Percentiles rank a stretch among this genome's conserved stretches.
These are phyloP conservation scores for Pogostemon cablin DNA, from an alignment of 257 asterid genomes.

Conservation along the genomic window DNA sequence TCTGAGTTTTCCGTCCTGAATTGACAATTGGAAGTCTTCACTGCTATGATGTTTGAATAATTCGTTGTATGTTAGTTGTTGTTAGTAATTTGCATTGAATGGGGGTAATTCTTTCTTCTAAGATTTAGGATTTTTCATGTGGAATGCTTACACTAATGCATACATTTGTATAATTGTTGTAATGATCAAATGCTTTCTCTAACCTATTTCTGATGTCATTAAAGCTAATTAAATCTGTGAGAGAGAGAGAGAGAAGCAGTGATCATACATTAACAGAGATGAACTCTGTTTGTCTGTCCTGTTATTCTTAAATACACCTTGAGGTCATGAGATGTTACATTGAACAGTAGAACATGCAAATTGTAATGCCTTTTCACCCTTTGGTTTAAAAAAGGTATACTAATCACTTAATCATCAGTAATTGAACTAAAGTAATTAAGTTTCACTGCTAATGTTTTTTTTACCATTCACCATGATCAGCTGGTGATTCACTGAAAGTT, in stretches of 20 bases:
- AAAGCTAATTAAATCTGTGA: too few relatives aligned
- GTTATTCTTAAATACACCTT: slow-evolving; percentile 37
- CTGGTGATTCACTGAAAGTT: slow-evolving; percentile 55
- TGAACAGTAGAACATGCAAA: slow-evolving; percentile 27
- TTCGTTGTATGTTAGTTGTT: too few relatives aligned
- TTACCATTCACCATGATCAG: slow-evolving; percentile 36
- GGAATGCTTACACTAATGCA: background rate
- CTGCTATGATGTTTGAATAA: too few relatives aligned
- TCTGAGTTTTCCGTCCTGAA: too few relatives aligned
- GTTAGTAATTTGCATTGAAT: too few relatives aligned
- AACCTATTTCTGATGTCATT: background rate
- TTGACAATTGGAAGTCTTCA: too few relatives aligned
- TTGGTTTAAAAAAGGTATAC: slow-evolving; percentile 29
- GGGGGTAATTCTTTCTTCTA: too few relatives aligned
- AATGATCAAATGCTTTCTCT: background rate
- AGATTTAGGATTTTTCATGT: too few relatives aligned
- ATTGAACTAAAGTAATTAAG: background rate
- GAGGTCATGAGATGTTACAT: slow-evolving; percentile 14
- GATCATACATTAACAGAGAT: slow-evolving; percentile 26
- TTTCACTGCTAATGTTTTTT: background rate
- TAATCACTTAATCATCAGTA: background rate
- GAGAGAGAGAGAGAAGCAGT: slow-evolving; percentile 4
- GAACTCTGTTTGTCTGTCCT: slow-evolving; percentile 6
- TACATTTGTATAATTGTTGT: too few relatives aligned
- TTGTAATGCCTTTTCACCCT: slow-evolving; percentile 33